Evolutionary conservation across 148 eudicot genomes (phyloP).

Genomic region (Rhododendron vialii): DNA sequence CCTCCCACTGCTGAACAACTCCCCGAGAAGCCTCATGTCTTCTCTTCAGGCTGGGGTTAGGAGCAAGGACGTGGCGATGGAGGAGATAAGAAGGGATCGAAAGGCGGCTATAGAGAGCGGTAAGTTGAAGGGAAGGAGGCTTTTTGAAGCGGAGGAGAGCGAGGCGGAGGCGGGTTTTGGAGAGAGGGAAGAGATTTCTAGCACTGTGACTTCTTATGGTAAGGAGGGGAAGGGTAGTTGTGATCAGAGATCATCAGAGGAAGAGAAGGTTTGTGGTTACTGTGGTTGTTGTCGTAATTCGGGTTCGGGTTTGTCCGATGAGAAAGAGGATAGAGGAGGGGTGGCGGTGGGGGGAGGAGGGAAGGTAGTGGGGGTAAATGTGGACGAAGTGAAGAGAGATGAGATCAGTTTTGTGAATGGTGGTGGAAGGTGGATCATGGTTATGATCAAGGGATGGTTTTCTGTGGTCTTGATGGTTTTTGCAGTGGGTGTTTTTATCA

Average conservation of each 20-base stretch:
- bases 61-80: not conserved
- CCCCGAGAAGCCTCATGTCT: constrained; percentile 21
- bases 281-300: not conserved
- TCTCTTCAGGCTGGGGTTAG: constrained; percentile 4
- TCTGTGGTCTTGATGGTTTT: not conserved
- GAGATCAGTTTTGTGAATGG: not conserved
- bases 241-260: not conserved
- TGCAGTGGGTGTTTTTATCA: not conserved
- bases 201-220: not conserved
- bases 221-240: not conserved
- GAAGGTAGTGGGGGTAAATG: not conserved
- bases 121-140: constrained; percentile 15
- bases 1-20: constrained; percentile 4
- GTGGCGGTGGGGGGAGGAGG: not conserved
- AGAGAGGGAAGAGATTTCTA: not conserved
- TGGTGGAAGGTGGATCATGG: not conserved
- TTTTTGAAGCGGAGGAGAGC: constrained; percentile 7
- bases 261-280: not conserved
- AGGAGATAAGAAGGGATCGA: not conserved
- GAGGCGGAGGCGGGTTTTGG: not conserved
- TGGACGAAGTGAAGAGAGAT: not conserved
- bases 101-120: constrained; percentile 1
- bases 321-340: not conserved
- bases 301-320: not conserved
- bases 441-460: not conserved